Evolutionary conservation across 441 rosid genomes (phyloP).

Genomic region (Viola pubescens): DNA sequence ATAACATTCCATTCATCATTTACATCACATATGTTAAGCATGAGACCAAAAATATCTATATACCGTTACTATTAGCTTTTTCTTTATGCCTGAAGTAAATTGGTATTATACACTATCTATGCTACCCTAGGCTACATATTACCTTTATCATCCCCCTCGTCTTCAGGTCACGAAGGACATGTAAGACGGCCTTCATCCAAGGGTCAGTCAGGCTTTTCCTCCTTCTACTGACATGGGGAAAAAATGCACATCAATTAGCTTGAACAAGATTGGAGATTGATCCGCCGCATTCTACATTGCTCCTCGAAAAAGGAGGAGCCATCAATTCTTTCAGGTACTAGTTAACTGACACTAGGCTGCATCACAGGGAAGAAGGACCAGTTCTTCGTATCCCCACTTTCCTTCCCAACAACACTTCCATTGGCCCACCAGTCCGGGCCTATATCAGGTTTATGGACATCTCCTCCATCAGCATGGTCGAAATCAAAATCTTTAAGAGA

Average conservation of each 20-base stretch:
- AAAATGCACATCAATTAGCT: conserved; percentile 12
- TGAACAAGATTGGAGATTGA: conserved; percentile 13
- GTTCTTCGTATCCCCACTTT: conserved; percentile 23
- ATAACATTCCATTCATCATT: conserved; percentile 6
- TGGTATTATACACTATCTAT: conserved; percentile 16
- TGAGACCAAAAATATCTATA: conserved; percentile 6
- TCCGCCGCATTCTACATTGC: conserved; percentile 10
- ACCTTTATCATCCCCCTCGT: conserved; percentile 16
- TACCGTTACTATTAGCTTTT: conserved; percentile 12
- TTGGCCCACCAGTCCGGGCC: conserved; percentile 52
- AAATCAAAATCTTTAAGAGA: conserved; percentile 68
- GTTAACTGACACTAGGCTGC: conserved; percentile 51
- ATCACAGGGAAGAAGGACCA: conserved; percentile 92
- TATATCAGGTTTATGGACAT: conserved; percentile 28
- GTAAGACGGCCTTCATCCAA: conserved; percentile 32
- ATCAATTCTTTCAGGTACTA: conserved; percentile 1
- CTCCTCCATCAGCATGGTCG: conserved; percentile 38
- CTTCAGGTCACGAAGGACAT: conserved; percentile 32
- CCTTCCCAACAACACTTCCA: conserved; percentile 34
- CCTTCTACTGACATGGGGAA: conserved; percentile 5
- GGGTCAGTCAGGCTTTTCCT: conserved; percentile 10
- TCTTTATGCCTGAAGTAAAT: conserved; percentile 16
- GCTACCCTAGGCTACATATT: conserved; percentile 3
- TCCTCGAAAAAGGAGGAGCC: conserved; percentile 5
- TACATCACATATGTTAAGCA: conserved; percentile 20